Evolutionary conservation across 2,329 filamentous ascomycete genomes (phyloP).

Genomic region (Xylariales sp.): DNA sequence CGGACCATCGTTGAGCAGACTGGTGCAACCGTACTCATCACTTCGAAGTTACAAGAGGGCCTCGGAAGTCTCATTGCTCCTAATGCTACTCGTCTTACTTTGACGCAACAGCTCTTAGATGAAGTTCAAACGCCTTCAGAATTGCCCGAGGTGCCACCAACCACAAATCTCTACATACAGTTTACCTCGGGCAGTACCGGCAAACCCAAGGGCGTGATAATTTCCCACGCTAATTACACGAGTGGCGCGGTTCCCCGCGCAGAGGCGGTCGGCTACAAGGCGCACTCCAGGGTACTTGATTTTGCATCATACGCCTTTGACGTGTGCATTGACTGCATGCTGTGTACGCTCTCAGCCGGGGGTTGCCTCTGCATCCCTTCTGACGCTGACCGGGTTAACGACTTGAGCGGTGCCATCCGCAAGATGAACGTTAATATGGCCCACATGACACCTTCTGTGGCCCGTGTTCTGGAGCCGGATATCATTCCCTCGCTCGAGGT

Average conservation of each 20-base stretch:
- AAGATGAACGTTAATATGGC: conserved; percentile 60
- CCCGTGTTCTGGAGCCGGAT: conserved; percentile 59
- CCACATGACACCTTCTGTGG: conserved; percentile 63
- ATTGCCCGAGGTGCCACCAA: conserved; percentile 53
- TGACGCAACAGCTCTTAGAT: conserved; percentile 48
- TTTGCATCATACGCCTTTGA: conserved; percentile 67
- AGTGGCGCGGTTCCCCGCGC: conserved; percentile 59
- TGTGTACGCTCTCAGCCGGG: conserved; percentile 62
- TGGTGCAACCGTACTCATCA: conserved; percentile 54
- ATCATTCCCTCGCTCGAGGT: conserved; percentile 60
- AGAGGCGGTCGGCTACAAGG: conserved; percentile 56
- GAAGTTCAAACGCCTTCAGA: conserved; percentile 37
- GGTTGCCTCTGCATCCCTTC: conserved; percentile 66
- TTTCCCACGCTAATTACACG: conserved; percentile 60
- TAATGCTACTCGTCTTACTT: conserved; percentile 49
- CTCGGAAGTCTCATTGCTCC: conserved; percentile 54
- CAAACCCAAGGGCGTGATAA: conserved; percentile 71
- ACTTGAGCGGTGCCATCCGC: conserved; percentile 59
- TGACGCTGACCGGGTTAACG: conserved; percentile 64
- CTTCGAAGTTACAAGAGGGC: conserved; percentile 54
- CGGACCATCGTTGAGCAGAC: conserved; percentile 59
- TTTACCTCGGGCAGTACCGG: conserved; percentile 75
- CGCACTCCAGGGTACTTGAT: conserved; percentile 58
- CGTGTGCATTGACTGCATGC: conserved; percentile 65
- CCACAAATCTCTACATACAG: conserved; percentile 64